phyloP scores from a whole-genome alignment of 192 early-diverging fungal genomes.

The Rhizoclosmatium globosum region DNA sequence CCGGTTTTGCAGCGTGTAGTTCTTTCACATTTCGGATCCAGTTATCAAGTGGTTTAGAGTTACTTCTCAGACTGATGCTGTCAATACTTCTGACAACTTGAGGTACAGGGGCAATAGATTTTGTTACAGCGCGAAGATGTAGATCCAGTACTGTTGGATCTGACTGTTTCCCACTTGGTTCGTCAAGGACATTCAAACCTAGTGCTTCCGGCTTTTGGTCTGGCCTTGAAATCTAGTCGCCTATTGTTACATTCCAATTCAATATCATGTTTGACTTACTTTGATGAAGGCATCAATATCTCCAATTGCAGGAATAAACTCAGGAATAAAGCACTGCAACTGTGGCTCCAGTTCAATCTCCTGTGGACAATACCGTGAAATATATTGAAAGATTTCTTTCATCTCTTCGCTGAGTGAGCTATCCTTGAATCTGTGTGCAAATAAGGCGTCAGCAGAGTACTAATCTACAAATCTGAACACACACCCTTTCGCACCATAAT shows the following conservation, averaged over 20 bases:
- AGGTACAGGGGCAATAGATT: slow-evolving; percentile 44
- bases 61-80: slow-evolving; percentile 33
- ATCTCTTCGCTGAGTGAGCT: slow-evolving; percentile 50
- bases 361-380: slow-evolving; percentile 59
- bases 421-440: slow-evolving; percentile 8
- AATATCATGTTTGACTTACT: slow-evolving; percentile 29
- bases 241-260: not conserved
- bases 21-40: slow-evolving; percentile 67
- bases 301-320: slow-evolving; percentile 68
- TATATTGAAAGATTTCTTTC: slow-evolving; percentile 61
- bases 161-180: slow-evolving; percentile 57
- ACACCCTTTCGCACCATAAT: slow-evolving; percentile 15
- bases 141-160: slow-evolving; percentile 69
- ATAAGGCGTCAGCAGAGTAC: not conserved
- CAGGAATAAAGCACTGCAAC: slow-evolving; percentile 65
- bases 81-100: slow-evolving; percentile 52
- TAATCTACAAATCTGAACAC: not conserved
- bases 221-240: slow-evolving; percentile 55
- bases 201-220: slow-evolving; percentile 57
- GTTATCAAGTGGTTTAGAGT: slow-evolving; percentile 52
- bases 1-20: slow-evolving; percentile 58
- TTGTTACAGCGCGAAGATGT: slow-evolving; percentile 56
- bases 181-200: slow-evolving; percentile 61
- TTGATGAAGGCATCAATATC: slow-evolving; percentile 75
- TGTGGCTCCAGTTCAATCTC: slow-evolving; percentile 62